A percentile compares a stretch with the other conserved stretches of the same genome.
phyloP scores from a whole-genome alignment of 305 asterid species.

The Euphrasia arctica region DNA sequence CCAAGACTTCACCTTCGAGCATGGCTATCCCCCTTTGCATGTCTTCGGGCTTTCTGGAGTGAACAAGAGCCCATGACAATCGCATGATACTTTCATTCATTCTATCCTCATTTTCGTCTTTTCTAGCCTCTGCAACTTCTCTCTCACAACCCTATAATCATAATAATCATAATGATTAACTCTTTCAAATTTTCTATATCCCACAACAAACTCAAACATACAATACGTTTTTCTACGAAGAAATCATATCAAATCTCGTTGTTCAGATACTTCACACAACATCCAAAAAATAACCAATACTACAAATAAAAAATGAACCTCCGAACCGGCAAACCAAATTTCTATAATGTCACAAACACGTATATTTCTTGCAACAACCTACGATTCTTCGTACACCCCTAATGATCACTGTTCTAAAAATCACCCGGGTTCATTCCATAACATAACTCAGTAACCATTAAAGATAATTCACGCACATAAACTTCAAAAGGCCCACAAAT shows the following conservation, averaged over 20 bases:
- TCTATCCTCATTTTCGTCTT: slow-evolving; percentile 41
- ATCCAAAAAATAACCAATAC: neutral
- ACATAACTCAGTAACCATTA: slow-evolving; percentile 4
- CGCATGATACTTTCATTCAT: slow-evolving; percentile 62
- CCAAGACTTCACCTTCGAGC: slow-evolving; percentile 62
- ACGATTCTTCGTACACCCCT: neutral
- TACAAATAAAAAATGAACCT: neutral
- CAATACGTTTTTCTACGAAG: neutral
- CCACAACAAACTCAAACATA: neutral
- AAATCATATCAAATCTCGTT: neutral
- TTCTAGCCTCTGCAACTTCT: slow-evolving; percentile 58
- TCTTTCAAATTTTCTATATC: neutral
- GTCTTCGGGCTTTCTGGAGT: slow-evolving; percentile 60
- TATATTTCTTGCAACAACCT: slow-evolving; percentile 5
- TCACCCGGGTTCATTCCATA: neutral
- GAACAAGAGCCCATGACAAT: slow-evolving; percentile 81
- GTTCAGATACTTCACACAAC: neutral
- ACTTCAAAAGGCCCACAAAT: no score
- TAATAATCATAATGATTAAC: slow-evolving; percentile 1
- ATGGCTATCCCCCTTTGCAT: slow-evolving; percentile 70
- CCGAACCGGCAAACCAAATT: neutral
- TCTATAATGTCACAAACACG: neutral
- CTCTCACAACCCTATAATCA: slow-evolving; percentile 58
- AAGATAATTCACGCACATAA: no score
- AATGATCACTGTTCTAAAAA: neutral